Conservation (phyloP, 345 rosid genomes). For the Moricandia arvensis region DNA sequence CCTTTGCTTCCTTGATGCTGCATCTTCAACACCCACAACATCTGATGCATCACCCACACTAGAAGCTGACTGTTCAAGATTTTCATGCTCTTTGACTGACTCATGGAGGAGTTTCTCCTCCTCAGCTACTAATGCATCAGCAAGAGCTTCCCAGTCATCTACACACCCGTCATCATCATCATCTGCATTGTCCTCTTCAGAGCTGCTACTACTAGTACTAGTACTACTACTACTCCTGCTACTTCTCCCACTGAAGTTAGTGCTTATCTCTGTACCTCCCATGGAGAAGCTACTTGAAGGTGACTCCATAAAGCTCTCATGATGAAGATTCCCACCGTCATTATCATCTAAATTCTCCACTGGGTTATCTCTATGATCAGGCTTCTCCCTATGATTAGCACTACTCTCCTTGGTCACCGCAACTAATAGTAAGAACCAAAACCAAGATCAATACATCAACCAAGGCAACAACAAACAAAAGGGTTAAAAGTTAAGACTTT, state of each 20-base stretch:
- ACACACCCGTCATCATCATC: slow-evolving; percentile 63
- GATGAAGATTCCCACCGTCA: slow-evolving; percentile 39
- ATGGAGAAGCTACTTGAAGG: slow-evolving; percentile 61
- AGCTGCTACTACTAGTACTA: slow-evolving; percentile 52
- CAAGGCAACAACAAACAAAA: background rate
- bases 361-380: slow-evolving; percentile 38
- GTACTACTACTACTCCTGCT: slow-evolving; percentile 54
- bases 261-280: slow-evolving; percentile 43
- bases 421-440: slow-evolving; percentile 29
- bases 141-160: slow-evolving; percentile 97
- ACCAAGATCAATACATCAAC: slow-evolving; percentile 9
- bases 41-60: slow-evolving; percentile 1
- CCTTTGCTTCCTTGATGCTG: slow-evolving; percentile 35
- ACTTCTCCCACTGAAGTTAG: slow-evolving; percentile 54
- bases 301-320: slow-evolving; percentile 52
- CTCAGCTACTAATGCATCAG: slow-evolving; percentile 81
- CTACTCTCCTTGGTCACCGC: slow-evolving; percentile 54
- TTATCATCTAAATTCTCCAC: no score
- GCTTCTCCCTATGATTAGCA: slow-evolving; percentile 40
- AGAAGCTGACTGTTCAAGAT: slow-evolving; percentile 26
- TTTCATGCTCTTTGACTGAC: slow-evolving; percentile 29
- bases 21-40: background rate
- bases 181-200: slow-evolving; percentile 64
- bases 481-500: background rate
- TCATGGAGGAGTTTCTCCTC: slow-evolving; percentile 28